Conservation (phyloP, 108 stramenopile genomes). For the Stephanodiscus minutulus region DNA sequence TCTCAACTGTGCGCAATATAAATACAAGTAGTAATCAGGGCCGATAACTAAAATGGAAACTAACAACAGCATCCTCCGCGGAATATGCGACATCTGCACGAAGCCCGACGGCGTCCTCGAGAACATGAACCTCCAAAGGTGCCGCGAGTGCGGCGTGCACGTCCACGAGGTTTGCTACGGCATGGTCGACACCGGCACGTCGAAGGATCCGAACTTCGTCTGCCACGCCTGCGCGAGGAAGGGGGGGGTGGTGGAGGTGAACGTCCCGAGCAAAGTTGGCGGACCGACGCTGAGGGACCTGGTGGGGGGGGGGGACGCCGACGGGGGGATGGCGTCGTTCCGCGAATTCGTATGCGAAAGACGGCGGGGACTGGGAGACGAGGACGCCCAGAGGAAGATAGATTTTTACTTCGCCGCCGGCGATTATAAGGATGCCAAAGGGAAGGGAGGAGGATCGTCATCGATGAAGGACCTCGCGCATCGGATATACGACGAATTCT, state of each 20-base stretch:
- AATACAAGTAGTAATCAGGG: too few species aligned
- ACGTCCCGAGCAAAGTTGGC: neutral
- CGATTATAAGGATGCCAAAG: neutral
- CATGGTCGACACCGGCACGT: constrained; percentile 17
- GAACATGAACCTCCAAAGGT: constrained; percentile 12
- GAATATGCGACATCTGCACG: constrained; percentile 23
- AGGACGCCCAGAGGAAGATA: constrained; percentile 8
- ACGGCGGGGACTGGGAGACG: neutral
- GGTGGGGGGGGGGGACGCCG: neutral
- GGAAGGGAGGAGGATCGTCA: neutral
- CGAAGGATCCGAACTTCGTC: constrained; percentile 20
- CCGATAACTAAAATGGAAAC: too few species aligned
- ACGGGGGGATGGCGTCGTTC: neutral
- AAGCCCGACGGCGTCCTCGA: constrained; percentile 13
- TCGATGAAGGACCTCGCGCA: neutral
- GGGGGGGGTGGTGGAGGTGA: constrained; percentile 13
- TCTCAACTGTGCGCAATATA: too few species aligned
- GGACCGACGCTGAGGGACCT: constrained; percentile 2
- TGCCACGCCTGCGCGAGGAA: constrained; percentile 8
- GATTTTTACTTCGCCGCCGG: constrained; percentile 15
- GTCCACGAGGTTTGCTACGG: constrained; percentile 27
- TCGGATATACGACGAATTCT: neutral
- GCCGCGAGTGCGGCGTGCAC: constrained; percentile 1
- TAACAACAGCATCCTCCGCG: neutral
- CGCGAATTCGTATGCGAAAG: neutral